A percentile compares a stretch with the other conserved stretches of the same genome.
Evolutionary conservation across 345 rosid genomes (phyloP).

Genomic region (Hibiscus mutabilis): DNA sequence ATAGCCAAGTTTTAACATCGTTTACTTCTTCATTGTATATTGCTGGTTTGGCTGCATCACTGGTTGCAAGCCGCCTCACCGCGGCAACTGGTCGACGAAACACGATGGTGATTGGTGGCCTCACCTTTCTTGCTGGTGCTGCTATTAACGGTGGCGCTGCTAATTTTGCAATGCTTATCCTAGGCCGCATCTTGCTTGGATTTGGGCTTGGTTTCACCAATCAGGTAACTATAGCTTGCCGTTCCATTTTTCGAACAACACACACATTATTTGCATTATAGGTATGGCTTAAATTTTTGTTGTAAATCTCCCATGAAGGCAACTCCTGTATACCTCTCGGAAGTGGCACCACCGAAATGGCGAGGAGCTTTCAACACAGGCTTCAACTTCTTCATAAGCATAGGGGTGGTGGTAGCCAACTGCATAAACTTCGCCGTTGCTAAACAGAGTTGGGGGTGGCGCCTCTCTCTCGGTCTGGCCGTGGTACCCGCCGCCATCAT

Average conservation of each 20-base stretch:
- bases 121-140: constrained; percentile 63
- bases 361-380: too few relatives aligned
- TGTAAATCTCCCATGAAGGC: too few relatives aligned
- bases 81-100: constrained; percentile 51
- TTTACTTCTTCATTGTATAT: constrained; percentile 79
- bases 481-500: constrained; percentile 59
- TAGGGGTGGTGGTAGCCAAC: too few relatives aligned
- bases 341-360: too few relatives aligned
- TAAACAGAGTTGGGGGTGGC: constrained; percentile 97
- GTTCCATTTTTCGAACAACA: too few relatives aligned
- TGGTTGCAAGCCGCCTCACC: constrained; percentile 62
- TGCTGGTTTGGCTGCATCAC: constrained; percentile 63
- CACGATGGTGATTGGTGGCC: constrained; percentile 66
- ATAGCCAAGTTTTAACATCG: constrained; percentile 56
- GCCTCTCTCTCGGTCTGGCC: constrained; percentile 72
- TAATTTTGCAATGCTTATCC: constrained; percentile 61
- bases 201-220: constrained; percentile 91
- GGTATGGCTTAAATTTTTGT: too few relatives aligned
- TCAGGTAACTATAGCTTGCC: too few relatives aligned
- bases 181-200: constrained; percentile 72
- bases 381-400: too few relatives aligned
- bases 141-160: constrained; percentile 68
- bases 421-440: too few relatives aligned
- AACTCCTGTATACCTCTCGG: too few relatives aligned
- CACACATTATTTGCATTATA: too few relatives aligned